Percentiles rank a stretch among this genome's conserved stretches.
These are phyloP conservation scores for Aspergillus quadrilineatus DNA, from an alignment of 2,329 filamentous ascomycete species.

Conservation along the genomic window DNA sequence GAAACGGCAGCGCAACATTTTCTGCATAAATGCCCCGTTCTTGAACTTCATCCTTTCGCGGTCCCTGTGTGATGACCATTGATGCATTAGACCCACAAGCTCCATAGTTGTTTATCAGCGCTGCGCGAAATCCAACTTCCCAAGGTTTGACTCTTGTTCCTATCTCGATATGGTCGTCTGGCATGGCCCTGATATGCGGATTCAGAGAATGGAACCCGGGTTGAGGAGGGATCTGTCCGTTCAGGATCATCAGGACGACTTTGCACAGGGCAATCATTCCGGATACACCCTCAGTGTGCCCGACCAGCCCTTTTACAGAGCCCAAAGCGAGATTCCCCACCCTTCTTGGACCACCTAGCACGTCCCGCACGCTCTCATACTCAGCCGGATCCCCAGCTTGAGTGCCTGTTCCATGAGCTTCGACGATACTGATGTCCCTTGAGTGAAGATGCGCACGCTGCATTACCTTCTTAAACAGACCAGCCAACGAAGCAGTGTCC, in stretches of 20 bases:
- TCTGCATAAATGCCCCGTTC: conserved; percentile 5
- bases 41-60: background rate
- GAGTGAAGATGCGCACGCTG: conserved; percentile 24
- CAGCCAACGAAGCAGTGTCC: conserved; percentile 24
- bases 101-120: conserved; percentile 33
- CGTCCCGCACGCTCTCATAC: conserved; percentile 24
- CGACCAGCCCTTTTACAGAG: conserved; percentile 37
- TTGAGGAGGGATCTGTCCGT: conserved; percentile 26
- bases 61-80: conserved; percentile 27
- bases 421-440: conserved; percentile 31
- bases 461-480: conserved; percentile 31
- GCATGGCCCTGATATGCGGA: conserved; percentile 17
- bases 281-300: conserved; percentile 36
- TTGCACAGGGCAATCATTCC: conserved; percentile 35
- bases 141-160: conserved; percentile 17
- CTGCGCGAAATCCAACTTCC: conserved; percentile 14
- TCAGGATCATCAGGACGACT: conserved; percentile 31
- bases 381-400: conserved; percentile 34
- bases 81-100: conserved; percentile 30
- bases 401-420: conserved; percentile 37
- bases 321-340: conserved; percentile 22
- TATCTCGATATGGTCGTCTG: conserved; percentile 22
- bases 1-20: conserved; percentile 13
- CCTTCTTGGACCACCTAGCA: conserved; percentile 22
- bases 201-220: conserved; percentile 28